Evolutionary conservation across 306 rosid genomes (phyloP).

Genomic region (Alnus rubra): DNA sequence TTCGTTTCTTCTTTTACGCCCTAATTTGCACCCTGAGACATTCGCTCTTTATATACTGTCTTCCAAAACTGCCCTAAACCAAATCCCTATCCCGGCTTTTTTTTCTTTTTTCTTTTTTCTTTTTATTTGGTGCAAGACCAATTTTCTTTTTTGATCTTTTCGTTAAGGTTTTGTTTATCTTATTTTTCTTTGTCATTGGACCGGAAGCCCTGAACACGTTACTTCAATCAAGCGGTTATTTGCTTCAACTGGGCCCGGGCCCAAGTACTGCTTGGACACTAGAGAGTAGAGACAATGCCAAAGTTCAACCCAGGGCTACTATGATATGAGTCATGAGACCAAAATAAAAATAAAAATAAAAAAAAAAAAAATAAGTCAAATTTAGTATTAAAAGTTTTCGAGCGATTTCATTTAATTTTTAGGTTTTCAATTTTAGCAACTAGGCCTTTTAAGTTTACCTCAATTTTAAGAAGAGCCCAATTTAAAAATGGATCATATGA

Average conservation of each 20-base stretch:
- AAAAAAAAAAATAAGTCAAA: too few species aligned
- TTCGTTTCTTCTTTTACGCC: constrained; percentile 86
- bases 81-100: constrained; percentile 17
- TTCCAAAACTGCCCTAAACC: constrained; percentile 69
- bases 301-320: neutral
- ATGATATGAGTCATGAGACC: too few species aligned
- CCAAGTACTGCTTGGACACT: neutral
- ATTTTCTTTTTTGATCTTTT: too few species aligned
- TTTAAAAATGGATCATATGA: too few species aligned
- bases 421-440: too few species aligned
- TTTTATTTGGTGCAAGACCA: neutral
- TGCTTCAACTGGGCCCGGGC: constrained; percentile 6
- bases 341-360: too few species aligned
- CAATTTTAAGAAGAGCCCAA: too few species aligned
- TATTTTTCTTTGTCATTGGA: neutral
- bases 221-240: neutral
- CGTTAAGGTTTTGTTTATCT: neutral
- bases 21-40: constrained; percentile 37
- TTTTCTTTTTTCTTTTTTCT: neutral
- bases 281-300: neutral
- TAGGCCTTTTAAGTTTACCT: too few species aligned
- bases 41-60: constrained; percentile 42
- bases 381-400: too few species aligned
- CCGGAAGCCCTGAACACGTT: neutral
- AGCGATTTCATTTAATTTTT: too few species aligned